Conservation (phyloP, 441 rosid genomes). For the Brassica balearica region DNA sequence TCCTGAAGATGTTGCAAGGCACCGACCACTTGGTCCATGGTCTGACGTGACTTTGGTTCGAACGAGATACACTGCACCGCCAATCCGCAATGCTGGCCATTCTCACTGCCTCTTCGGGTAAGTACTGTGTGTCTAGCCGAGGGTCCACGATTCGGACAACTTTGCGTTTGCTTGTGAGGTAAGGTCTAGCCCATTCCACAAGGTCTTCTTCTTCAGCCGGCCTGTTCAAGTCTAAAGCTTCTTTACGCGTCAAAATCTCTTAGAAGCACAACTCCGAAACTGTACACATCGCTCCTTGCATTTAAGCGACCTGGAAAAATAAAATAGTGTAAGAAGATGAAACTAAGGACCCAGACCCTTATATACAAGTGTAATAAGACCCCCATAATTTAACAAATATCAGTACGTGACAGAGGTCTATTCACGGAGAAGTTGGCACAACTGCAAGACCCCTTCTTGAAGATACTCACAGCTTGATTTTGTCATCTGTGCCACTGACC, state of each 20-base stretch:
- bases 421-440: too few species aligned
- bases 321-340: neutral
- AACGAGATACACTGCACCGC: conserved; percentile 60
- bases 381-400: too few species aligned
- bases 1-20: conserved; percentile 62
- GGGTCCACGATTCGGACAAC: conserved; percentile 66
- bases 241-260: conserved; percentile 72
- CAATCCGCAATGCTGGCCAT: conserved; percentile 50
- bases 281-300: conserved; percentile 77
- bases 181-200: conserved; percentile 90
- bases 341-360: neutral
- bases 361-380: too few species aligned
- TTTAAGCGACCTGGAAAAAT: conserved; percentile 63
- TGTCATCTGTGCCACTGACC: too few species aligned
- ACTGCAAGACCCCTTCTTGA: too few species aligned
- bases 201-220: conserved; percentile 69
- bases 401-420: too few species aligned
- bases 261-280: conserved; percentile 85
- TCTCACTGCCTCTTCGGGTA: conserved; percentile 52
- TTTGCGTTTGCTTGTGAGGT: conserved; percentile 64
- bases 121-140: conserved; percentile 69
- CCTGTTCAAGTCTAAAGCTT: conserved; percentile 73
- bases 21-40: conserved; percentile 60
- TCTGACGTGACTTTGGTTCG: conserved; percentile 68
- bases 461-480: too few species aligned